Percentiles rank a stretch among this genome's conserved stretches.
Conservation (phyloP, 169 alveolate species). For the Eimeria sp. region DNA sequence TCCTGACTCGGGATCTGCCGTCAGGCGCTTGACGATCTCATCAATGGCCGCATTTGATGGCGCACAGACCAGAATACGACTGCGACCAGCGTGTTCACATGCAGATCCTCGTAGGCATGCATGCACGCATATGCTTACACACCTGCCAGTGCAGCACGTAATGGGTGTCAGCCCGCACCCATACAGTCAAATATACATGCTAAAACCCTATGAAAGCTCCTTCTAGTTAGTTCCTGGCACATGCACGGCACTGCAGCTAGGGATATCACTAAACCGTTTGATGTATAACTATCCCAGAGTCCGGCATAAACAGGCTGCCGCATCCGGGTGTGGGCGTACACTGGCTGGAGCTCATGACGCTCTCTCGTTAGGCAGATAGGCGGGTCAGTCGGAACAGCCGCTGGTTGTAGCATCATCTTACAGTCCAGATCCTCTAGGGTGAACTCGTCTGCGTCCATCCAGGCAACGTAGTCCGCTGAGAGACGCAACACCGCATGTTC, state of each 20-base stretch:
- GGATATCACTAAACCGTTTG: not conserved
- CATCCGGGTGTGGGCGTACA: constrained; percentile 1
- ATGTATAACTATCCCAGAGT: not conserved
- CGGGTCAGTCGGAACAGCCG: constrained; percentile 65
- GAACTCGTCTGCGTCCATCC: constrained; percentile 78
- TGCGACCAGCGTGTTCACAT: not conserved
- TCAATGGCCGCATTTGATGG: constrained; percentile 99
- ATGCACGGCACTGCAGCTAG: not conserved
- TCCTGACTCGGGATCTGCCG: constrained; percentile 81
- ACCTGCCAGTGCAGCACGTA: not conserved
- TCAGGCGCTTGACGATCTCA: constrained; percentile 97
- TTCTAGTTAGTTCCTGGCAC: not conserved
- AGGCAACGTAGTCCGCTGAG: constrained; percentile 67
- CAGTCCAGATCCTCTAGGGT: constrained; percentile 74
- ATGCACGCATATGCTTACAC: not conserved
- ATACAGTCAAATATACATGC: not conserved
- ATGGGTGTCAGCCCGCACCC: not conserved
- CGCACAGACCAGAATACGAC: constrained; percentile 97
- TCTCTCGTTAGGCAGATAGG: constrained; percentile 48
- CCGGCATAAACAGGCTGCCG: constrained; percentile 56
- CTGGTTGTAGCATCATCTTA: constrained; percentile 59
- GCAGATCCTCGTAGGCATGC: no score
- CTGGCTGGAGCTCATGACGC: constrained; percentile 74
- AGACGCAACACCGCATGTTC: not conserved
- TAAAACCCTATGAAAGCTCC: not conserved